phyloP scores from a whole-genome alignment of 2,329 filamentous ascomycete species.

The Phoma sp. region DNA sequence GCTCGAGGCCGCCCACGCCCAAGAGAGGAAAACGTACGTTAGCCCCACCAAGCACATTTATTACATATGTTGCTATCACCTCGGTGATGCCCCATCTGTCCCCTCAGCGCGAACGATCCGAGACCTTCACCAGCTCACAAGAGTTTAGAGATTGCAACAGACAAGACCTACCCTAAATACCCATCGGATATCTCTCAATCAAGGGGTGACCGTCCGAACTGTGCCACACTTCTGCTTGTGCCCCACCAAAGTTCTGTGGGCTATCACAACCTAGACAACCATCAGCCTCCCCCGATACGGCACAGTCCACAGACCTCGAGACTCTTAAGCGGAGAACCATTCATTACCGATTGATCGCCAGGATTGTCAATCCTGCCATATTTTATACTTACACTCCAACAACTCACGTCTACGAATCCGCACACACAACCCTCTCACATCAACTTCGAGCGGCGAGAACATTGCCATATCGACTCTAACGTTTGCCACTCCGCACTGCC shows the following conservation, averaged over 20 bases:
- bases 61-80: slow-evolving; percentile 34
- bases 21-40: slow-evolving; percentile 43
- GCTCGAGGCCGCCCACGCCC: slow-evolving; percentile 17
- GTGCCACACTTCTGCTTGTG: slow-evolving; percentile 41
- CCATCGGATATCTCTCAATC: slow-evolving; percentile 41
- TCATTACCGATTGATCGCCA: slow-evolving; percentile 15
- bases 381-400: background rate
- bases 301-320: slow-evolving; percentile 15
- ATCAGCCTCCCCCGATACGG: slow-evolving; percentile 26
- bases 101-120: slow-evolving; percentile 35
- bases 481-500: background rate
- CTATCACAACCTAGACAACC: slow-evolving; percentile 35
- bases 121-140: slow-evolving; percentile 46
- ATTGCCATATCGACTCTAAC: background rate
- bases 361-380: slow-evolving; percentile 24
- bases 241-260: slow-evolving; percentile 41
- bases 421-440: background rate
- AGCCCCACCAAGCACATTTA: slow-evolving; percentile 40
- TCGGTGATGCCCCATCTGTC: slow-evolving; percentile 48
- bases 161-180: slow-evolving; percentile 39
- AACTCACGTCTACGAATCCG: background rate
- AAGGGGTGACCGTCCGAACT: slow-evolving; percentile 38
- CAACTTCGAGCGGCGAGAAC: background rate
- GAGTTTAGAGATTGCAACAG: slow-evolving; percentile 42
- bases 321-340: slow-evolving; percentile 14